These are phyloP conservation scores for Puccinia hordei DNA, from an alignment of 1,284 basidiomycete species.

Conservation along the genomic window DNA sequence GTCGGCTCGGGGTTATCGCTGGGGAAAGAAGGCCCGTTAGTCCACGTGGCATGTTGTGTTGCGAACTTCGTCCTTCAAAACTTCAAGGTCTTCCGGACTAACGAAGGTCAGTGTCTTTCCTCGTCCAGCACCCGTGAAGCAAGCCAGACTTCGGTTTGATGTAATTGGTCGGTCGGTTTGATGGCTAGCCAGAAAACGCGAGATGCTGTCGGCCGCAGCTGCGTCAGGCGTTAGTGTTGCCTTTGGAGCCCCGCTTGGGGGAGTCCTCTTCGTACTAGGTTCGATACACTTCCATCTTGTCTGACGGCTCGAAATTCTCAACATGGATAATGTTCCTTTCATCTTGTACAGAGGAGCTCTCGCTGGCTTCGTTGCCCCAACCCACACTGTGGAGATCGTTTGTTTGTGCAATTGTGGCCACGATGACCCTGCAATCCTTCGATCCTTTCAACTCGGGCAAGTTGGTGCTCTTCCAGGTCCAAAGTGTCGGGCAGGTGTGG, in stretches of 20 bases:
- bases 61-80: conserved; percentile 56
- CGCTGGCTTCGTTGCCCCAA: conserved; percentile 67
- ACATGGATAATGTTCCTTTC: not conserved
- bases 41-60: conserved; percentile 58
- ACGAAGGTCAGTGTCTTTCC: conserved; percentile 65
- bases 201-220: conserved; percentile 69
- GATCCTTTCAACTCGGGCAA: conserved; percentile 74
- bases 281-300: conserved; percentile 63
- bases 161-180: conserved; percentile 60
- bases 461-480: conserved; percentile 68
- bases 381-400: conserved; percentile 76
- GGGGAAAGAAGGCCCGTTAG: conserved; percentile 58
- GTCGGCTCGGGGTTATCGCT: conserved; percentile 48
- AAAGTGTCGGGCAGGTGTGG: conserved; percentile 61
- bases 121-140: conserved; percentile 66
- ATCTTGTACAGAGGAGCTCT: conserved; percentile 44
- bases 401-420: conserved; percentile 72
- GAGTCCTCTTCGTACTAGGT: conserved; percentile 50
- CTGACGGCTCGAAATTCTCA: not conserved
- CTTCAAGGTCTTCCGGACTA: conserved; percentile 45
- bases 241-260: conserved; percentile 74
- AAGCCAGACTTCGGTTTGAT: conserved; percentile 67
- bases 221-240: conserved; percentile 74
- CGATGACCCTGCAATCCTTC: conserved; percentile 71
- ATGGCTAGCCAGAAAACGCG: conserved; percentile 67